These are phyloP conservation scores for Hura crepitans DNA, from an alignment of 441 rosid species.

Conservation along the genomic window DNA sequence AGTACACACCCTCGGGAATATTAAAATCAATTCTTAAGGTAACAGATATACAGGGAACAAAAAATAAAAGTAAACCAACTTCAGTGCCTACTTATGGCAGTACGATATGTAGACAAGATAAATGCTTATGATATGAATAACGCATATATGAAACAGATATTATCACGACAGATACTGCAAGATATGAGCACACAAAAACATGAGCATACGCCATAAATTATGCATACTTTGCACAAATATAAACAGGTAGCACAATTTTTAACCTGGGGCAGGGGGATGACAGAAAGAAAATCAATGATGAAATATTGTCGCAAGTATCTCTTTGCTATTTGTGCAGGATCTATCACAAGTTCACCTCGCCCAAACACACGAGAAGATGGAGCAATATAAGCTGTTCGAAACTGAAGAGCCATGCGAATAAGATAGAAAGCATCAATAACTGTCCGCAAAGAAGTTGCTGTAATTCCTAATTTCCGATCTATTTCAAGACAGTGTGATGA, in stretches of 20 bases:
- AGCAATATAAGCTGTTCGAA: slow-evolving; percentile 91
- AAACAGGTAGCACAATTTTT: slow-evolving; percentile 18
- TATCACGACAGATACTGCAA: neutral
- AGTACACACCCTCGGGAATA: neutral
- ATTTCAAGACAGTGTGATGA: slow-evolving; percentile 57
- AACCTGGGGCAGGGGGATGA: slow-evolving; percentile 96
- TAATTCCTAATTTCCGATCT: slow-evolving; percentile 65
- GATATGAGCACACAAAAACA: neutral
- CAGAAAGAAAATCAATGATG: slow-evolving; percentile 79
- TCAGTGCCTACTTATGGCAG: neutral
- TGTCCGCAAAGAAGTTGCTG: slow-evolving; percentile 69
- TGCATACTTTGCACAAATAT: slow-evolving; percentile 14
- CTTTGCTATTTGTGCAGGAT: slow-evolving; percentile 81
- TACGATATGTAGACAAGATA: neutral
- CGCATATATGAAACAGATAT: neutral
- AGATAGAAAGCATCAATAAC: slow-evolving; percentile 77
- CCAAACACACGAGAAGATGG: slow-evolving; percentile 97
- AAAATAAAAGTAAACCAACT: neutral
- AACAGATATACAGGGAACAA: neutral
- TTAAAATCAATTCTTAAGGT: neutral
- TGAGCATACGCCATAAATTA: neutral
- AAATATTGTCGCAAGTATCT: slow-evolving; percentile 71
- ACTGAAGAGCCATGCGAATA: slow-evolving; percentile 79
- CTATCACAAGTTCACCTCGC: slow-evolving; percentile 94
- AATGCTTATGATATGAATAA: neutral